These are phyloP conservation scores for Ustilago trichophora DNA, from an alignment of 1,284 basidiomycete species.

Conservation along the genomic window DNA sequence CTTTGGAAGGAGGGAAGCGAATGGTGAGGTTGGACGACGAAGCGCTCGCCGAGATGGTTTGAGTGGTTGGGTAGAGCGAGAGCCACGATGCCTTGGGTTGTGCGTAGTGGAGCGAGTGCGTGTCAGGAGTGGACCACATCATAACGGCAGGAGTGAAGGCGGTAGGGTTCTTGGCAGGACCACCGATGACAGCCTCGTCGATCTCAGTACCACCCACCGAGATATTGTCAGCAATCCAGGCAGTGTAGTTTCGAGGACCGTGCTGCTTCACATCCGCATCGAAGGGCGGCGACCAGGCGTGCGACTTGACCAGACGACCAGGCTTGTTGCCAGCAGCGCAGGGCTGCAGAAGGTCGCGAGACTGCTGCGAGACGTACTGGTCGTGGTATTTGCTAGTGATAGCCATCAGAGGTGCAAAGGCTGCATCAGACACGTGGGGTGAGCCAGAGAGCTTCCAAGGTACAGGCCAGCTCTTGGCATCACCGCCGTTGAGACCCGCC, in stretches of 20 bases:
- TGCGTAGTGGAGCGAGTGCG: slow-evolving; percentile 13
- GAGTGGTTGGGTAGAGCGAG: slow-evolving; percentile 30
- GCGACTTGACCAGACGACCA: slow-evolving; percentile 18
- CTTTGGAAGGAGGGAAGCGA: slow-evolving; percentile 24
- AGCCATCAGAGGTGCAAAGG: slow-evolving; percentile 28
- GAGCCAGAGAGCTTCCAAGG: slow-evolving; percentile 32
- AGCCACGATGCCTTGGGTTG: slow-evolving; percentile 27
- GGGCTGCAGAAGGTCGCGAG: slow-evolving; percentile 13
- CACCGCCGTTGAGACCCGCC: slow-evolving; percentile 10
- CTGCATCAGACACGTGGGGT: slow-evolving; percentile 21
- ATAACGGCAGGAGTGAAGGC: slow-evolving; percentile 29
- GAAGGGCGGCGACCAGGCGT: slow-evolving; percentile 32
- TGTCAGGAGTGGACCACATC: slow-evolving; percentile 23
- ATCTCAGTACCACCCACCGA: slow-evolving; percentile 35
- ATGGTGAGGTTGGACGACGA: slow-evolving; percentile 27
- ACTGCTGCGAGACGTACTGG: slow-evolving; percentile 21
- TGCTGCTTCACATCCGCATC: slow-evolving; percentile 27
- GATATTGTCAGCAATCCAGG: slow-evolving; percentile 27
- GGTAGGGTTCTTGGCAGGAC: slow-evolving; percentile 29
- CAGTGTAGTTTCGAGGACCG: slow-evolving; percentile 39
- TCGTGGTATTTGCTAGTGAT: slow-evolving; percentile 36
- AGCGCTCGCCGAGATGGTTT: slow-evolving; percentile 23
- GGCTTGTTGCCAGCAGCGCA: slow-evolving; percentile 6
- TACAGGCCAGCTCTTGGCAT: slow-evolving; percentile 25
- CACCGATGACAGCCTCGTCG: slow-evolving; percentile 27